Percentiles rank a stretch among this genome's conserved stretches.
Evolutionary conservation across 768 basidiomycete species (phyloP).

Genomic region (Coprinopsis sp.): DNA sequence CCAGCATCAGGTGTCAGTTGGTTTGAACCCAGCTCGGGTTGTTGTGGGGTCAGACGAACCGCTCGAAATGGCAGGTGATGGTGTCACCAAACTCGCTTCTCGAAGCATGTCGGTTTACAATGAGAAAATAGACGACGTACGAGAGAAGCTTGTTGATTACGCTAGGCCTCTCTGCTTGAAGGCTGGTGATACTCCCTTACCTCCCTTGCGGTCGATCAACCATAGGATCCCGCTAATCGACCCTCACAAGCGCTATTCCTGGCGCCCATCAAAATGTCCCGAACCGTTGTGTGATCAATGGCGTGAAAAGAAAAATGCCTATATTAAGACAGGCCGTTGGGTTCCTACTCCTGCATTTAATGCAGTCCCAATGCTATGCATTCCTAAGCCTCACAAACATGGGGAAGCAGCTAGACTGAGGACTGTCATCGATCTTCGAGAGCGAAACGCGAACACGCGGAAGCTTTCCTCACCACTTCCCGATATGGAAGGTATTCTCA

Average conservation of each 20-base stretch:
- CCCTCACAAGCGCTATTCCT: conserved; percentile 24
- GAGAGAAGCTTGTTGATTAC: conserved; percentile 19
- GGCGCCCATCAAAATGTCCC: conserved; percentile 32
- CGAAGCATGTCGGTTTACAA: conserved; percentile 10
- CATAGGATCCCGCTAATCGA: conserved; percentile 38
- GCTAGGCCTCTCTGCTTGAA: conserved; percentile 17
- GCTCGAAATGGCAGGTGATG: conserved; percentile 14
- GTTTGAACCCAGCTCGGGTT: conserved; percentile 23
- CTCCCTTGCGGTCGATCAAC: conserved; percentile 32
- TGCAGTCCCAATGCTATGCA: conserved; percentile 30
- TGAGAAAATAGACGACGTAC: conserved; percentile 13
- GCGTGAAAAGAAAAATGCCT: conserved; percentile 24
- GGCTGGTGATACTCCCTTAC: conserved; percentile 22
- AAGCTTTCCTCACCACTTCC: conserved; percentile 35
- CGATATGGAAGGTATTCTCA: conserved; percentile 34
- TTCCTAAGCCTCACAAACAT: conserved; percentile 23
- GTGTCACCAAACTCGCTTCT: conserved; percentile 13
- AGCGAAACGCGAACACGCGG: conserved; percentile 34
- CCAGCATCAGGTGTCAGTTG: conserved; percentile 24
- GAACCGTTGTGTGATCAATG: conserved; percentile 29
- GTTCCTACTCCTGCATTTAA: conserved; percentile 27
- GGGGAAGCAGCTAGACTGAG: conserved; percentile 17
- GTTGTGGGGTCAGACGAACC: conserved; percentile 25
- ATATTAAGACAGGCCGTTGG: conserved; percentile 25
- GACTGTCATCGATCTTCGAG: conserved; percentile 31